Base-by-base conservation (phyloP, 164 flowering plant genomes). In the Platanus orientalis region DNA sequence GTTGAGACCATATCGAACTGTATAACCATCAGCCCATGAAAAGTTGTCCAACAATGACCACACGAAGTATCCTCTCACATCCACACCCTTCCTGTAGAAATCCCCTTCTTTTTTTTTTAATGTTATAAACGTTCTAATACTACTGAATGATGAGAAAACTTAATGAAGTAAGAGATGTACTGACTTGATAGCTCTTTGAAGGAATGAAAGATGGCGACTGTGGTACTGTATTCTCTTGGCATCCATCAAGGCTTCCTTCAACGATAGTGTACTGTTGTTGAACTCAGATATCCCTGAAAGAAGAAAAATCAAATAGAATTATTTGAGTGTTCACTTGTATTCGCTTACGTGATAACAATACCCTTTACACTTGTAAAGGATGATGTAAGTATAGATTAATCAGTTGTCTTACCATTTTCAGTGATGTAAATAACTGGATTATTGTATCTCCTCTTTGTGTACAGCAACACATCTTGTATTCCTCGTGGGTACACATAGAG, bases 21-120 rank as follows among this genome's bases (percentile, higher is more conserved):
- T 64, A 19, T 60, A 75, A 28, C 75, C 78, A 12, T 21, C 51
- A 6, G 28, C 39, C 75, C 78, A 71, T 57, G 71, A 75, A 21
- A 56, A 71, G 54, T 71, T 55, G 40, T 75, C 78, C 2, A 57
- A n/a, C 25, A 75, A 65, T 54, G 78, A 56, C 78, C 78, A 75
- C 19, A 19, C 49, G 5, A 45, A 45, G 49, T 45, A 45, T 45
- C 49, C 49, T 19, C 20, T 45, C 49, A 45, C 49, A 45, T 45
- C 20, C 20, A 45, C 49, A 45, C 49, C 49, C 20, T 45, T 17
- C 19, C 49, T 45, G 49, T 0, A 45, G 6, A 45, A 16, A 45
- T 5, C 1, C 10, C 39, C 10, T 34, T 34, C 5, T 4, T 34
- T 34, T 34, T 34, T 34, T 34, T 34, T 5, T 34, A 34, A 34